Conservation (phyloP, 2,329 filamentous ascomycete species). For the Ophiostoma angusticollis region DNA sequence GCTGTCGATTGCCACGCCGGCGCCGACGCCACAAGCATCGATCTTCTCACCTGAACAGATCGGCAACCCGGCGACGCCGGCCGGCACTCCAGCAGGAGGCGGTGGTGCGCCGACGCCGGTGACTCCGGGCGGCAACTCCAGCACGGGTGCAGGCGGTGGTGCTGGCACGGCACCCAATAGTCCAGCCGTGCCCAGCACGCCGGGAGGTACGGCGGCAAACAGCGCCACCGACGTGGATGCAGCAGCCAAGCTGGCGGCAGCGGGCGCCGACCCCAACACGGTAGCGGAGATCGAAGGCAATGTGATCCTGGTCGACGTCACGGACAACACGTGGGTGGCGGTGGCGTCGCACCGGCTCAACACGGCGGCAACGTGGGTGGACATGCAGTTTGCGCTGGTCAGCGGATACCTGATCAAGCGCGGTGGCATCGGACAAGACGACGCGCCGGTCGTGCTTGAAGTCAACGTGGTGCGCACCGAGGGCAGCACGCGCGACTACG, state of each 20-base stretch:
- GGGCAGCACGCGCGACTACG: conserved; percentile 40
- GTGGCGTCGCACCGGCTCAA: conserved; percentile 54
- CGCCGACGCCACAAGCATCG: conserved; percentile 50
- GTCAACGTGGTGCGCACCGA: conserved; percentile 51
- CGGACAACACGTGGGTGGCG: conserved; percentile 65
- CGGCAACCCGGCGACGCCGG: conserved; percentile 36
- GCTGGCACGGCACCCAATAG: conserved; percentile 4
- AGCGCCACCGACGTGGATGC: conserved; percentile 1
- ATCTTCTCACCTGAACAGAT: conserved; percentile 49
- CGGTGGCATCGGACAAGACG: conserved; percentile 40
- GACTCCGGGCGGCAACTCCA: conserved; percentile 14
- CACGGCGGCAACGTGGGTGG: conserved; percentile 42
- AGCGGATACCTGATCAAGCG: conserved; percentile 56
- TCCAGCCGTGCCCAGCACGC: background rate
- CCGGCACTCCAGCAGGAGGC: conserved; percentile 22
- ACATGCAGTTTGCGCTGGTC: conserved; percentile 43
- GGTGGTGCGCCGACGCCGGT: conserved; percentile 8
- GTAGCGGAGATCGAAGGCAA: conserved; percentile 37
- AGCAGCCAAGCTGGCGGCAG: conserved; percentile 18
- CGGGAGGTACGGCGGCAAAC: background rate
- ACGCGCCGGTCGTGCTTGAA: conserved; percentile 48
- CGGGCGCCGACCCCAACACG: conserved; percentile 23
- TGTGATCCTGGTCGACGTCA: conserved; percentile 55
- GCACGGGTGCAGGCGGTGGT: background rate
- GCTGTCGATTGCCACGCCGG: conserved; percentile 44